phyloP scores from a whole-genome alignment of 164 flowering plant genomes.

The Akebia trifoliata region DNA sequence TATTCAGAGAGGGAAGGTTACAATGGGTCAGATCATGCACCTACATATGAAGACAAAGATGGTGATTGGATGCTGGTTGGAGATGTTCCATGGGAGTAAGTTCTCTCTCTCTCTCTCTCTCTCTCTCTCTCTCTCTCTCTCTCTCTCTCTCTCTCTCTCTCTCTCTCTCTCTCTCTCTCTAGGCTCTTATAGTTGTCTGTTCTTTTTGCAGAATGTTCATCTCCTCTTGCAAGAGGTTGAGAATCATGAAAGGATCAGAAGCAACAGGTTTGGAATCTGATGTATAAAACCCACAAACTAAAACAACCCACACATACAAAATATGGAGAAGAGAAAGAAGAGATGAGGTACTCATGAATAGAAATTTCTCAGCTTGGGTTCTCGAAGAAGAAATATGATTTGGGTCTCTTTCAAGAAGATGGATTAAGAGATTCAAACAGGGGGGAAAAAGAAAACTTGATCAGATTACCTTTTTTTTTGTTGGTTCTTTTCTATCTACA shows the following conservation, averaged over 20 bases:
- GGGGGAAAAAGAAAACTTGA: background rate
- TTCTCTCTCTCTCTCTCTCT: too few species aligned
- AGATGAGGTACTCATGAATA: background rate
- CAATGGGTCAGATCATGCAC: conserved; percentile 56
- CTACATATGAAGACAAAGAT: conserved; percentile 77
- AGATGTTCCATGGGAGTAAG: conserved; percentile 90
- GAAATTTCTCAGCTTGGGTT: conserved; percentile 4
- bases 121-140: background rate
- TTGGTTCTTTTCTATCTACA: background rate
- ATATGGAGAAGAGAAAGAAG: background rate
- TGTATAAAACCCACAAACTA: conserved; percentile 12
- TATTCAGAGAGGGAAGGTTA: conserved; percentile 63
- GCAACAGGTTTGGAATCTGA: conserved; percentile 43
- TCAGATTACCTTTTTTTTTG: background rate
- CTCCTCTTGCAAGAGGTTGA: too few species aligned
- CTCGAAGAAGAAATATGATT: conserved; percentile 1
- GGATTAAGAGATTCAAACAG: background rate
- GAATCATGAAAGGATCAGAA: too few species aligned
- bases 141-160: background rate
- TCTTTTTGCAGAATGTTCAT: conserved; percentile 48
- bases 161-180: too few species aligned
- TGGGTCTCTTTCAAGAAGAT: conserved; percentile 1
- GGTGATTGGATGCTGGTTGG: conserved; percentile 87
- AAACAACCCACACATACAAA: background rate
- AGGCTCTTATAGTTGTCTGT: background rate